Evolutionary conservation across 2,329 filamentous ascomycete species (phyloP).

Genomic region (Lasiodiplodia sp.): DNA sequence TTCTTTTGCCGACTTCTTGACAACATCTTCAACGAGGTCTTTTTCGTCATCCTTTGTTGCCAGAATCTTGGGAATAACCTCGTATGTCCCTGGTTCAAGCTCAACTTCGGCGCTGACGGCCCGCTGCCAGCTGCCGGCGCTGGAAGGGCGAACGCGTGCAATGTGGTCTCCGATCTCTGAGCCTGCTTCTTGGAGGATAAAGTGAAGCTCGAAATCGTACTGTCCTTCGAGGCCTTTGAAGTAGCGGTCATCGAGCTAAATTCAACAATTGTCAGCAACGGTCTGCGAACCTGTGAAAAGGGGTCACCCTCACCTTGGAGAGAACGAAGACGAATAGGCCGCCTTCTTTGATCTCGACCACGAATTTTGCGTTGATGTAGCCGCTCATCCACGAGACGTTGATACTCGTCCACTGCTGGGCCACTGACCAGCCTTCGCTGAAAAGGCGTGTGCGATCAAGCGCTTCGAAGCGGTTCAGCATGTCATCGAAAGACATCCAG

Average conservation of each 20-base stretch:
- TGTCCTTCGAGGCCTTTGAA: conserved; percentile 60
- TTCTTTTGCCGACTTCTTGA: conserved; percentile 68
- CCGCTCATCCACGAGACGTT: conserved; percentile 25
- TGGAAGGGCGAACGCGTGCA: conserved; percentile 48
- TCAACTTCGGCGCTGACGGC: conserved; percentile 79
- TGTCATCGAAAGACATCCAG: conserved; percentile 30
- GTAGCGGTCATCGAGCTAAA: conserved; percentile 25
- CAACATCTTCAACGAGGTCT: conserved; percentile 70
- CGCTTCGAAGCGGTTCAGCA: conserved; percentile 6
- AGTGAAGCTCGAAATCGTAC: conserved; percentile 65
- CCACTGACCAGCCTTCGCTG: conserved; percentile 21
- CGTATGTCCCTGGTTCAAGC: conserved; percentile 77
- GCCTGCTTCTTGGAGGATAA: conserved; percentile 63
- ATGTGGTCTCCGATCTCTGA: conserved; percentile 65
- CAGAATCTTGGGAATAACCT: conserved; percentile 76
- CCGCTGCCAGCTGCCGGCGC: conserved; percentile 65
- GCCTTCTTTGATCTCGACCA: conserved; percentile 16
- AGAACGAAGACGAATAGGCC: conserved; percentile 23
- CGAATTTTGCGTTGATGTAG: conserved; percentile 29
- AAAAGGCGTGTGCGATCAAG: conserved; percentile 29
- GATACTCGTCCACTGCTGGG: conserved; percentile 26
- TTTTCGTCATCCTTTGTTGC: conserved; percentile 63
- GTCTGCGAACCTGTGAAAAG: neutral
- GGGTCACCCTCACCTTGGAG: conserved; percentile 26
- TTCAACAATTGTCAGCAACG: neutral